Evolutionary conservation across 371 early-diverging fungal genomes (phyloP).

Genomic region (Mucor irregularis): DNA sequence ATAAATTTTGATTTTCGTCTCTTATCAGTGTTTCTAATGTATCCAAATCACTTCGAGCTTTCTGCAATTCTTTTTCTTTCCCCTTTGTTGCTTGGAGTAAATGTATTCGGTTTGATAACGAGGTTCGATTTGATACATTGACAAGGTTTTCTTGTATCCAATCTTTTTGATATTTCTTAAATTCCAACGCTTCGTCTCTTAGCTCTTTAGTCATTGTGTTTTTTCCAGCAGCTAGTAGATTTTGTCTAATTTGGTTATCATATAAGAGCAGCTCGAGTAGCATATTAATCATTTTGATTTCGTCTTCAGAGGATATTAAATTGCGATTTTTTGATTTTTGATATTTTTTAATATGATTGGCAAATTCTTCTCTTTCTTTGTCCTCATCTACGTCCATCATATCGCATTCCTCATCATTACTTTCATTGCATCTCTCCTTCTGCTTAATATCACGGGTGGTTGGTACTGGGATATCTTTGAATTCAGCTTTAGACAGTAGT

Average conservation of each 20-base stretch:
- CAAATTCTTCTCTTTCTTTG: not conserved
- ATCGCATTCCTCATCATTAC: not conserved
- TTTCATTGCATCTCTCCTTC: not conserved
- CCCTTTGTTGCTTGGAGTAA: constrained; percentile 16
- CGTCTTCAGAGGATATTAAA: constrained; percentile 8
- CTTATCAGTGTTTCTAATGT: constrained; percentile 21
- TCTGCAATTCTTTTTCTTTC: constrained; percentile 8
- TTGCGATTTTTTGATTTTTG: constrained; percentile 10
- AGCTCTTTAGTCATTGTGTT: constrained; percentile 9
- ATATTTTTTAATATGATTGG: not conserved
- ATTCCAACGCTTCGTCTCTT: constrained; percentile 14
- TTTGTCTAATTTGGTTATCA: constrained; percentile 16
- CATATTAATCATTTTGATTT: constrained; percentile 23
- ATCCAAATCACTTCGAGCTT: constrained; percentile 17
- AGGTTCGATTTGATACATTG: constrained; percentile 13
- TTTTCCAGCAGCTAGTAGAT: constrained; percentile 1
- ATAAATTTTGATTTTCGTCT: constrained; percentile 21
- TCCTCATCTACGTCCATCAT: constrained; percentile 13
- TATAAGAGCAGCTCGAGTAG: constrained; percentile 25
- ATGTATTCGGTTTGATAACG: constrained; percentile 12
- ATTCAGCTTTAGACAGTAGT: constrained; percentile 17
- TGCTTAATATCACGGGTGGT: constrained; percentile 2
- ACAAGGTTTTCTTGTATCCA: constrained; percentile 16
- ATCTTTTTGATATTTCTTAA: constrained; percentile 17
- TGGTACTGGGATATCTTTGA: constrained; percentile 21